Evolutionary conservation across 2,329 filamentous ascomycete genomes (phyloP).

Genomic region (Neoscytalidium dimidiatum): DNA sequence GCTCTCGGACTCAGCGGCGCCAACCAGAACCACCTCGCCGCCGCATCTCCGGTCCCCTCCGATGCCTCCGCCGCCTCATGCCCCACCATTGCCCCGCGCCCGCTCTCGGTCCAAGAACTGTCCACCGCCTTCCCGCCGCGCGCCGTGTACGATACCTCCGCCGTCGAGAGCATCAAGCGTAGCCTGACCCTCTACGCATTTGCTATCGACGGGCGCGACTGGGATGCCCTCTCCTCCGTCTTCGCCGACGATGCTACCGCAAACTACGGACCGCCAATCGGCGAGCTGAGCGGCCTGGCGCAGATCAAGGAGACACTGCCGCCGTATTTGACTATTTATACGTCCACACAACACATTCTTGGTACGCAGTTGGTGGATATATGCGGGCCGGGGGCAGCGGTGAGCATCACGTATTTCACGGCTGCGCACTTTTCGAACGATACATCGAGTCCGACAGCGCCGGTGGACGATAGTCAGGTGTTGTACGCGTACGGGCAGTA

Average conservation of each 20-base stretch:
- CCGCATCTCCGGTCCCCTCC: neutral
- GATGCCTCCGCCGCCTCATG: neutral
- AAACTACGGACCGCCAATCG: neutral
- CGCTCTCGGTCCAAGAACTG: neutral
- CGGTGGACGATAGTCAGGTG: neutral
- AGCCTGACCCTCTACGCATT: neutral
- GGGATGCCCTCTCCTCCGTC: neutral
- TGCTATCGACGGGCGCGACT: conserved; percentile 3
- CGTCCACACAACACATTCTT: neutral
- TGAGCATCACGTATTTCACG: neutral
- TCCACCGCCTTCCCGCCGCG: neutral
- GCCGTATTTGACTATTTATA: neutral
- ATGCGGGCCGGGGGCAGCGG: neutral
- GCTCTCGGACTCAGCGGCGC: too few relatives aligned
- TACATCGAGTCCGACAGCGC: neutral
- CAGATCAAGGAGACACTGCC: neutral
- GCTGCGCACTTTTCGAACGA: neutral
- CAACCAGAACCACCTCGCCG: neutral
- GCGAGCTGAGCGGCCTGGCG: neutral
- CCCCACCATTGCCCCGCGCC: neutral
- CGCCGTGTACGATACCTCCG: neutral
- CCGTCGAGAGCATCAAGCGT: neutral
- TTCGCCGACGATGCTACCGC: neutral
- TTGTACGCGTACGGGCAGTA: neutral
- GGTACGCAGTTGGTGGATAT: neutral